Evolutionary conservation across 2,329 filamentous ascomycete species (phyloP).

Genomic region (Cercospora sp.): DNA sequence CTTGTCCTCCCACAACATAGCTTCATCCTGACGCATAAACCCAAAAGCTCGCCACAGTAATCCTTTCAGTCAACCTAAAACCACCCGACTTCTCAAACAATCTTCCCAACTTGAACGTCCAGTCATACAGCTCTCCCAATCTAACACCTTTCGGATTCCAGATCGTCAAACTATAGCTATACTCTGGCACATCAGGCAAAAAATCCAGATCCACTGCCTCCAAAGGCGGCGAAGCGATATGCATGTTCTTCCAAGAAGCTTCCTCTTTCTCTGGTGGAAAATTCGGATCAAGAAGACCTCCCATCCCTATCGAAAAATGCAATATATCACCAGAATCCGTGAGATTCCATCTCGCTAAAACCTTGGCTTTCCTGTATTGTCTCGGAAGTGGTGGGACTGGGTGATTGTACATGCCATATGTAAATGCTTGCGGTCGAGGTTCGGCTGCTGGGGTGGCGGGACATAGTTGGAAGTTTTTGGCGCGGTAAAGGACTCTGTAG

Average conservation of each 20-base stretch:
- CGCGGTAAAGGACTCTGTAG: background rate
- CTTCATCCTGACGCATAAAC: background rate
- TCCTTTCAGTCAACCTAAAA: background rate
- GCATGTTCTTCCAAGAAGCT: conserved; percentile 16
- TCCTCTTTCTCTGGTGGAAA: background rate
- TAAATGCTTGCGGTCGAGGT: background rate
- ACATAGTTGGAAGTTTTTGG: background rate
- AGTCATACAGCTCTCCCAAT: conserved; percentile 19
- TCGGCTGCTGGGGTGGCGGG: background rate
- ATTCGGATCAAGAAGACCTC: conserved; percentile 2
- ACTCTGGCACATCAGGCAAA: conserved; percentile 4
- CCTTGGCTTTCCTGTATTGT: background rate
- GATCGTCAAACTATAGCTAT: conserved; percentile 8
- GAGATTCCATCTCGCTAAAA: background rate
- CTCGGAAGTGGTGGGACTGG: background rate
- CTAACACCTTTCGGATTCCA: conserved; percentile 16
- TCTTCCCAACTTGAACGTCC: conserved; percentile 17
- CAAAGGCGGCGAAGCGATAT: conserved; percentile 14
- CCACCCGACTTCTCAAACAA: conserved; percentile 4
- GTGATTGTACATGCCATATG: background rate
- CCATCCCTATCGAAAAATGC: conserved; percentile 14
- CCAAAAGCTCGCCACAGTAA: conserved; percentile 6
- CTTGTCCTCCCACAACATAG: background rate
- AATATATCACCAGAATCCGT: conserved; percentile 8
- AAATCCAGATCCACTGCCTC: conserved; percentile 15